Base-by-base conservation (phyloP, 208 protist genomes). In the Acanthamoeba triangularis region DNA sequence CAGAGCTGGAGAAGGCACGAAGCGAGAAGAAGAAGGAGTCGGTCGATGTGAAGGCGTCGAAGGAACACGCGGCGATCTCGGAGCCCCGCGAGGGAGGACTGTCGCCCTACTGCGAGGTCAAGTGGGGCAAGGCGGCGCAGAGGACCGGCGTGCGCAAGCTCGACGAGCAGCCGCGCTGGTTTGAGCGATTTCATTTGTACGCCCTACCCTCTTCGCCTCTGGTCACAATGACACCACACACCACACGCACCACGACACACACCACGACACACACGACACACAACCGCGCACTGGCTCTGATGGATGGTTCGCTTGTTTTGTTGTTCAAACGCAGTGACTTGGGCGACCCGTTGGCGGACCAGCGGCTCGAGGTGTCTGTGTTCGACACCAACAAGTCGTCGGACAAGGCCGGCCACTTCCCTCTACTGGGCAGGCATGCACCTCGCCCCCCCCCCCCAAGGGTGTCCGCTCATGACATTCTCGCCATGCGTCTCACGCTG, bases 131-230 rank as follows among this genome's bases (percentile, higher is more conserved):
- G 82, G 14, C 54, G 8, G 10, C 49, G 16, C 82, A 67, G 30
- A 56, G 54, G 82, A 90, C 82, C 82, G n/a, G 30, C 82, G 82
- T 25, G 30, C 82, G 30, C 8, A 67, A 37, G 82, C 10, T 16
- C 33, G n/a, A 30, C 5, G 82, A 35, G 30, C 82, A 63, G 54
- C 56, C 49, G 0, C n/a, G 44, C 44, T 90, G 82, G 82, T 90
- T 67, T 18, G 82, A 90, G 56, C 82, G 82, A 44, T 90, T 90
- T 37, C 82, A 90, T 67, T 90, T 90, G 78, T 87, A 56, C 52
- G 78, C 33, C 8, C 76, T 10, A 11, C 52, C 52, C 56, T 63
- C 56, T 63, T 63, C 16, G 14, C 5, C 11, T 63, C 5, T 18
- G 11, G 13, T 7, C 56, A 28, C 56, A 7, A n/a, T n/a, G n/a